Evolutionary conservation across 257 asterid species (phyloP).

Genomic region (Fraxinus americana): DNA sequence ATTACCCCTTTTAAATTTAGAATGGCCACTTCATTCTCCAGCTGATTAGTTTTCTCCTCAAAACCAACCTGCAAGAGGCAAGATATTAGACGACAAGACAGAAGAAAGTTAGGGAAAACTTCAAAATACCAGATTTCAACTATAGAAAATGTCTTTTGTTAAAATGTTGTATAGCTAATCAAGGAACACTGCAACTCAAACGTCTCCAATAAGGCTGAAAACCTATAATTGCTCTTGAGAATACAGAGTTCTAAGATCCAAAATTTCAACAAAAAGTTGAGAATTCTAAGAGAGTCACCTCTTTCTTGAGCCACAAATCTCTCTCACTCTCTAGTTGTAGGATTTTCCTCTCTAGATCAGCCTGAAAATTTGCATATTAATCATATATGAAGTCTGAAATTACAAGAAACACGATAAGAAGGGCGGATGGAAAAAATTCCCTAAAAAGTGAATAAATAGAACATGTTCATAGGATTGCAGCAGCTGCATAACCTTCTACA

Average conservation of each 20-base stretch:
- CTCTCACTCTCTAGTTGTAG: constrained; percentile 50
- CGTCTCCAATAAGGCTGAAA: background rate
- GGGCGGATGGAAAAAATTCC: background rate
- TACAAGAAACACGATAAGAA: background rate
- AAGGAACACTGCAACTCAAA: background rate
- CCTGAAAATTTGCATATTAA: constrained; percentile 37
- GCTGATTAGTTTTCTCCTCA: constrained; percentile 45
- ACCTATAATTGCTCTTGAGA: background rate
- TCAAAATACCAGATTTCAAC: no score
- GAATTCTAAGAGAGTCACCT: constrained; percentile 42
- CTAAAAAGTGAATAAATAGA: background rate
- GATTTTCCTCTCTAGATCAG: constrained; percentile 42
- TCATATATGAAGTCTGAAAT: constrained; percentile 19
- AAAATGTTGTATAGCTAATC: constrained; percentile 2
- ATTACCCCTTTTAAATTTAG: constrained; percentile 50
- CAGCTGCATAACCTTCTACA: constrained; percentile 16
- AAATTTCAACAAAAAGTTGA: constrained; percentile 9
- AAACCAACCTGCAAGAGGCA: constrained; percentile 49
- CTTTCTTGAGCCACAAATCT: constrained; percentile 57
- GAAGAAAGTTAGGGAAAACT: background rate
- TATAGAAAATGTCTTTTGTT: background rate
- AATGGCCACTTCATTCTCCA: constrained; percentile 47
- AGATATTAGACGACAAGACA: background rate
- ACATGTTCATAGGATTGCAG: constrained; percentile 9
- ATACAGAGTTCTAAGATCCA: background rate